Base-by-base conservation (phyloP, 768 basidiomycete genomes). In the Thelephora aurantiotincta region DNA sequence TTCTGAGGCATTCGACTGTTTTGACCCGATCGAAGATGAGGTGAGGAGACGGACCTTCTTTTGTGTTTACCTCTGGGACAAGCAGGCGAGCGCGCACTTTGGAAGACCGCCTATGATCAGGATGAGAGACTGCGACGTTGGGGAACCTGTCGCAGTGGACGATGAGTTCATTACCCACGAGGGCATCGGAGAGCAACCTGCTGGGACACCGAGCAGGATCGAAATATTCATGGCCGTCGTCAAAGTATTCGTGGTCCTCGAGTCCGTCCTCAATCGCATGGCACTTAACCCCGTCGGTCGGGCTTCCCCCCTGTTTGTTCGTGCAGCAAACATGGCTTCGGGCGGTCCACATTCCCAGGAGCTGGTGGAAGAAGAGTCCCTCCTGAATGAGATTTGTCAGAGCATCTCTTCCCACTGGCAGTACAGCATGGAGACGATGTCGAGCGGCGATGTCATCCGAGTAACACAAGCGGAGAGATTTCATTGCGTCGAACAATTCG, bases 51-150 rank as follows among this genome's bases (percentile, higher is more conserved):
- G 91, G 55, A 94, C 92, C 0, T 96, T 96, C 63, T 96, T 91
- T 90, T 88, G 88, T 50, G 88, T 93, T 22, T 96, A 94, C 64
- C 74, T 88, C 44, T 94, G 92, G 92, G 92, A 96, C 65, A 94
- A 96, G 65, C 91, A 93, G 57, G 77, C 91, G 6, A 70, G 78
- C 11, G 83, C 86, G 49, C 83, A 89, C 62, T 93, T 94, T 60
- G 91, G 92, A 20, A 71, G 91, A 20, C 91, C 91, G 30, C 79
- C 90, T 2, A 75, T 92, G 70, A 72, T 96, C 54, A 75, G 90
- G 42, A 64, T 93, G 51, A 73, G 87, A 52, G 91, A 94, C 59
- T 92, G 89, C 63, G 91, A 96, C 58, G 83, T 92, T n/a, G 73
- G 78, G 4, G 92, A 93, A 60, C 89, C 90, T 2, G 65, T 79